A percentile compares a stretch with the other conserved stretches of the same genome.
Evolutionary conservation across 495 filamentous ascomycete genomes (phyloP).

Genomic region (Lepraria neglecta): DNA sequence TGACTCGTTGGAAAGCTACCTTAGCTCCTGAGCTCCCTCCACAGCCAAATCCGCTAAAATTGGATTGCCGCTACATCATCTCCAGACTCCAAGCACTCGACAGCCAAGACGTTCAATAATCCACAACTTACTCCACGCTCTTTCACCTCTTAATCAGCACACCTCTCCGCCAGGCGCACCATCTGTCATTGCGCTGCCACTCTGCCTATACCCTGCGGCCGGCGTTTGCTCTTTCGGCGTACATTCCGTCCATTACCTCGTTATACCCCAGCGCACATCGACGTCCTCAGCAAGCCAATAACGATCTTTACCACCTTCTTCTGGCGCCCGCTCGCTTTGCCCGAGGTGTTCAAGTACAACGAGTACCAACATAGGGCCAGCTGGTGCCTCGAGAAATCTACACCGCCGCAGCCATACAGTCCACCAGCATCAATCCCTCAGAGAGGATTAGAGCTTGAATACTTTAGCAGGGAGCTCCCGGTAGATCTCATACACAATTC

Average conservation of each 20-base stretch:
- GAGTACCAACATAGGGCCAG: neutral
- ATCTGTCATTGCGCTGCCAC: slow-evolving; percentile 5
- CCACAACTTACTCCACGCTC: slow-evolving; percentile 7
- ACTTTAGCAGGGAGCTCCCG: neutral
- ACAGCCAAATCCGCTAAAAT: slow-evolving; percentile 18
- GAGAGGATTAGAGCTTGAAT: neutral
- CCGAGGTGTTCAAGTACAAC: slow-evolving; percentile 3
- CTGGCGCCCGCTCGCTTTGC: neutral
- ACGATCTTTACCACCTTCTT: neutral
- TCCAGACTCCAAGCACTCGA: slow-evolving; percentile 4
- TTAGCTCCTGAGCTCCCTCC: slow-evolving; percentile 7
- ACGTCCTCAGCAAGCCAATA: neutral
- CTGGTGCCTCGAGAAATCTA: slow-evolving; percentile 7
- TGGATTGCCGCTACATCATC: slow-evolving; percentile 19
- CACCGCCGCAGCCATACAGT: slow-evolving; percentile 4
- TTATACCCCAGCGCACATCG: slow-evolving; percentile 2
- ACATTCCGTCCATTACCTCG: slow-evolving; percentile 16
- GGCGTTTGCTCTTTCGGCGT: slow-evolving; percentile 3
- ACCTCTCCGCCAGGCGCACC: slow-evolving; percentile 10
- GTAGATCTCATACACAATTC: neutral
- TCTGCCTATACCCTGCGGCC: neutral
- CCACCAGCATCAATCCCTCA: neutral
- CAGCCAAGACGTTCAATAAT: slow-evolving; percentile 7
- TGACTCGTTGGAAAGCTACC: neutral
- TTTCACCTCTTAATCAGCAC: neutral